Conservation (phyloP, 208 protist genomes). For the Acanthamoeba lenticulata region DNA sequence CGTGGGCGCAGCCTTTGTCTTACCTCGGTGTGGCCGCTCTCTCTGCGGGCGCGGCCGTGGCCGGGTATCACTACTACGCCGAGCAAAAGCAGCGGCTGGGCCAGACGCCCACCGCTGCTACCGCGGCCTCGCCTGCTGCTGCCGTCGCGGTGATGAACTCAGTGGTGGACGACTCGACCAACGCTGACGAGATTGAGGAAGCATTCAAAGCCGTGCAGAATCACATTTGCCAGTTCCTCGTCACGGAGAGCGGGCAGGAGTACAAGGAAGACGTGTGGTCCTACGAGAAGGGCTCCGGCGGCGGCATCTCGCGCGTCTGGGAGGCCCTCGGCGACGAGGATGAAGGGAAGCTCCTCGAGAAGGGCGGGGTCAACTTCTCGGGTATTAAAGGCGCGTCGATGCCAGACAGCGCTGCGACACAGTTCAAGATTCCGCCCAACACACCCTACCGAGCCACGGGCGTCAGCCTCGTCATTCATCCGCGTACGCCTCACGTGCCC, state of each 20-base stretch:
- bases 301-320: conserved; percentile 86
- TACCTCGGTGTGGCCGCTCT: conserved; percentile 13
- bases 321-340: conserved; percentile 66
- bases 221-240: conserved; percentile 84
- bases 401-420: conserved; percentile 68
- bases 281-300: conserved; percentile 83
- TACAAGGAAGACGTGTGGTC: conserved; percentile 86
- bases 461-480: conserved; percentile 90
- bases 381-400: conserved; percentile 85
- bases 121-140: background rate
- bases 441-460: conserved; percentile 88
- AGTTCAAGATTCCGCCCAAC: conserved; percentile 72
- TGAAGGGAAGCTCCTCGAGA: conserved; percentile 85
- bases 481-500: conserved; percentile 88
- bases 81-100: background rate
- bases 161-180: background rate
- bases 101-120: background rate
- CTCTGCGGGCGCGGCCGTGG: background rate
- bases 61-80: background rate
- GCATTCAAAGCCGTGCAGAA: conserved; percentile 62
- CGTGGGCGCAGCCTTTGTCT: background rate
- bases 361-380: conserved; percentile 89
- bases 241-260: conserved; percentile 77
- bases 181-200: conserved; percentile 41
- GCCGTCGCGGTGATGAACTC: background rate